Evolutionary conservation across 2,329 filamentous ascomycete genomes (phyloP).

Genomic region (Chaetomiaceae sp.): DNA sequence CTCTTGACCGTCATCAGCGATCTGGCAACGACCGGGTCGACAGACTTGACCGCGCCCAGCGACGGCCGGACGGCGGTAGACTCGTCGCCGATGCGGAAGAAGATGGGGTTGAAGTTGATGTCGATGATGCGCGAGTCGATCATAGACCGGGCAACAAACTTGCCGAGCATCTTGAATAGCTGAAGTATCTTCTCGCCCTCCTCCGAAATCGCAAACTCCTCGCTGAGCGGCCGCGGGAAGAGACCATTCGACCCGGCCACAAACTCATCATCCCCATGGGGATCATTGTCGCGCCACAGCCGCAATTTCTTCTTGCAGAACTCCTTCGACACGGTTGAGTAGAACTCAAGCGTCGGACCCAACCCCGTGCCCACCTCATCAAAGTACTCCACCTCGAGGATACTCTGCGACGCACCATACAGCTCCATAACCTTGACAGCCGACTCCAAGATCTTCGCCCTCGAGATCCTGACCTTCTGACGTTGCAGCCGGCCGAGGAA

Average conservation of each 20-base stretch:
- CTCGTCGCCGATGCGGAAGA: slow-evolving; percentile 86
- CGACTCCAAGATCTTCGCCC: slow-evolving; percentile 90
- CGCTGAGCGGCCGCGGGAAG: slow-evolving; percentile 85
- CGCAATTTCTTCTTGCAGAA: slow-evolving; percentile 97
- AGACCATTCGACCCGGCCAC: slow-evolving; percentile 78
- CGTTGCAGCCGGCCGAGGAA: slow-evolving; percentile 88
- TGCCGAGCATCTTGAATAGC: slow-evolving; percentile 87
- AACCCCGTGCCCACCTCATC: slow-evolving; percentile 96
- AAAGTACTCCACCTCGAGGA: slow-evolving; percentile 96
- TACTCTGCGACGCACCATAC: slow-evolving; percentile 92
- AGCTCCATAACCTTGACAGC: slow-evolving; percentile 98
- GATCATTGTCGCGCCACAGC: slow-evolving; percentile 91
- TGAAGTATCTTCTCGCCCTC: slow-evolving; percentile 83
- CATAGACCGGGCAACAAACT: slow-evolving; percentile 97
- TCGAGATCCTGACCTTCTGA: slow-evolving; percentile 96
- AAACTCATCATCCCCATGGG: slow-evolving; percentile 65
- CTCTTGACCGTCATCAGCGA: slow-evolving; percentile 83
- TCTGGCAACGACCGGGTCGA: slow-evolving; percentile 78
- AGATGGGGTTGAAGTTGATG: slow-evolving; percentile 92
- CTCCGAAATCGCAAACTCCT: slow-evolving; percentile 65
- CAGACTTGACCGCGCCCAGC: slow-evolving; percentile 79
- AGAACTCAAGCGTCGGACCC: slow-evolving; percentile 94
- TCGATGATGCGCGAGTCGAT: slow-evolving; percentile 97
- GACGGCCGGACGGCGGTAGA: slow-evolving; percentile 67
- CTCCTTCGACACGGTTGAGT: slow-evolving; percentile 93